Percentiles rank a stretch among this genome's conserved stretches.
These are phyloP conservation scores for Suhomyces atakaporum DNA, from an alignment of 1,139 yeast species.

Conservation along the genomic window DNA sequence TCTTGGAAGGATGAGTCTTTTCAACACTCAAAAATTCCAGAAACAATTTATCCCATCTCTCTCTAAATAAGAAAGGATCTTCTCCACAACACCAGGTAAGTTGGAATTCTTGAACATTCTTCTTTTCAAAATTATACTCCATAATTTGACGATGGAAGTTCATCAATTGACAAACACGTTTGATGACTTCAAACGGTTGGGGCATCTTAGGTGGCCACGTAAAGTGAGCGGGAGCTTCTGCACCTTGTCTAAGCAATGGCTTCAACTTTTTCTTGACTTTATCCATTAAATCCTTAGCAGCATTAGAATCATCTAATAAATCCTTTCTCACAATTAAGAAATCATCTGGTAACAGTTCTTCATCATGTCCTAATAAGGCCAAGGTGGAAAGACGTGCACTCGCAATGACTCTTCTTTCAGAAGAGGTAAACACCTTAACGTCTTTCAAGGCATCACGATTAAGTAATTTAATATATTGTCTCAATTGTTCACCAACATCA, in stretches of 20 bases:
- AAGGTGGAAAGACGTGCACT: constrained; percentile 88
- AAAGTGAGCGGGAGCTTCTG: constrained; percentile 97
- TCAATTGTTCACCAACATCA: constrained; percentile 92
- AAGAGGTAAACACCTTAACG: constrained; percentile 84
- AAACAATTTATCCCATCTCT: constrained; percentile 96
- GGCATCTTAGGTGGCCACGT: constrained; percentile 99
- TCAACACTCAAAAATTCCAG: constrained; percentile 91
- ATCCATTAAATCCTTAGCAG: constrained; percentile 97
- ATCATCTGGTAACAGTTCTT: constrained; percentile 69
- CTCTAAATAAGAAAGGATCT: constrained; percentile 85
- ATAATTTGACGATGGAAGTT: constrained; percentile 83
- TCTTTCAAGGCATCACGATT: constrained; percentile 83
- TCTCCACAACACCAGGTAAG: constrained; percentile 95
- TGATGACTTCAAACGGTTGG: constrained; percentile 90
- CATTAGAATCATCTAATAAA: constrained; percentile 92
- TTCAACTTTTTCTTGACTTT: constrained; percentile 95
- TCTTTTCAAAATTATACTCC: constrained; percentile 74
- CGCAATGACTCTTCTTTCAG: constrained; percentile 91
- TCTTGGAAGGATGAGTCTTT: constrained; percentile 96
- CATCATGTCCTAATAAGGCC: constrained; percentile 72
- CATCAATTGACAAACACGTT: constrained; percentile 94
- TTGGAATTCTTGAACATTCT: constrained; percentile 71
- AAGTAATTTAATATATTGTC: constrained; percentile 86
- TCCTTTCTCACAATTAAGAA: constrained; percentile 85
- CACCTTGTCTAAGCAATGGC: constrained; percentile 91